Evolutionary conservation across 1,284 basidiomycete genomes (phyloP).

Genomic region (Thecaphora thlaspeos): DNA sequence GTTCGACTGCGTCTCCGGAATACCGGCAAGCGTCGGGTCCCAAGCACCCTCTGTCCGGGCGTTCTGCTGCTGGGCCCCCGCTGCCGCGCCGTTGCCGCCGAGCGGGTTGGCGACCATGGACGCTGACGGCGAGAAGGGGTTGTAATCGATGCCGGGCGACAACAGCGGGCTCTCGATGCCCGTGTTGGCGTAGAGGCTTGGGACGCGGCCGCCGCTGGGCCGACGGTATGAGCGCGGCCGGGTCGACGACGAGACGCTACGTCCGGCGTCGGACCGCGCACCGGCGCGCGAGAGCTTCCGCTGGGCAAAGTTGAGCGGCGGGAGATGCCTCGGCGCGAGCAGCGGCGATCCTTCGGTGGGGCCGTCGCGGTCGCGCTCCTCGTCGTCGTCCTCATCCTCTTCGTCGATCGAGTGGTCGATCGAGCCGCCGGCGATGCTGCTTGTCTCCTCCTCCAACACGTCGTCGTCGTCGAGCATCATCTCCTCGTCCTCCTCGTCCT

Average conservation of each 20-base stretch:
- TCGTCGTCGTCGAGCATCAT: slow-evolving; percentile 22
- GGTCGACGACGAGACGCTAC: slow-evolving; percentile 3
- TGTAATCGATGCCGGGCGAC: slow-evolving; percentile 10
- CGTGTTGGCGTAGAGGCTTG: slow-evolving; percentile 46
- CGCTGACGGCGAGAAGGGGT: slow-evolving; percentile 8
- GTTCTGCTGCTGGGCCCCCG: background rate
- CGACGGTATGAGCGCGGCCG: slow-evolving; percentile 27
- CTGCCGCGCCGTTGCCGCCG: no score
- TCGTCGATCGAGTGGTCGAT: slow-evolving; percentile 22
- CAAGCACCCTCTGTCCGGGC: slow-evolving; percentile 22
- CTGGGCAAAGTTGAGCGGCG: slow-evolving; percentile 52
- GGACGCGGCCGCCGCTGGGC: slow-evolving; percentile 29
- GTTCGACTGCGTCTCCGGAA: slow-evolving; percentile 37
- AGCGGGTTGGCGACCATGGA: background rate
- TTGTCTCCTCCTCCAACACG: slow-evolving; percentile 7
- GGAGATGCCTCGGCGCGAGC: slow-evolving; percentile 37
- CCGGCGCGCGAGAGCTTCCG: slow-evolving; percentile 28
- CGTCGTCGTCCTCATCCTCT: slow-evolving; percentile 23
- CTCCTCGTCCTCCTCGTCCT: slow-evolving; percentile 64
- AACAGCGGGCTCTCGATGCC: slow-evolving; percentile 37
- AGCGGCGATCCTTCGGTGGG: slow-evolving; percentile 23
- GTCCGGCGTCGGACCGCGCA: slow-evolving; percentile 18
- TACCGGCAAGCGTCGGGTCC: slow-evolving; percentile 48
- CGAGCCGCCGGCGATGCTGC: background rate
- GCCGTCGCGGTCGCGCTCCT: slow-evolving; percentile 27